Evolutionary conservation across 345 rosid genomes (phyloP).

Genomic region (Linum trigynum): DNA sequence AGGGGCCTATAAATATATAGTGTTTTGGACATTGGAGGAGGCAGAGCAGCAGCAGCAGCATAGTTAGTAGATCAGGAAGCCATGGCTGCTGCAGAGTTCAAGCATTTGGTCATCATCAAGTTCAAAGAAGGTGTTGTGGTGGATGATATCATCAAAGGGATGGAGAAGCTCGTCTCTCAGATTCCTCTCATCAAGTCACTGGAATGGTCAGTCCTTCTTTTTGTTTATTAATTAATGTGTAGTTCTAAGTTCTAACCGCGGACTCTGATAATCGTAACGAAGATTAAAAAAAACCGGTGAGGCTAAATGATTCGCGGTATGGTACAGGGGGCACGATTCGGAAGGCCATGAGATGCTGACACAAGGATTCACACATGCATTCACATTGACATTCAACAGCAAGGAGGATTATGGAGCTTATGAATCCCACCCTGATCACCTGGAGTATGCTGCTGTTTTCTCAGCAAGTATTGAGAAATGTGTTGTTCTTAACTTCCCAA

Average conservation of each 20-base stretch:
- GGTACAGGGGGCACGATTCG: constrained; percentile 65
- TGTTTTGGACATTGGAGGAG: not conserved
- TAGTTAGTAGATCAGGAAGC: not conserved
- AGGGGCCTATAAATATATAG: no score
- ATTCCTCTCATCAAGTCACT: constrained; percentile 74
- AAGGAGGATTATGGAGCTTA: constrained; percentile 68
- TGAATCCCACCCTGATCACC: constrained; percentile 58
- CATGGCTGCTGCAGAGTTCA: constrained; percentile 45
- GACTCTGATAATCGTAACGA: no score
- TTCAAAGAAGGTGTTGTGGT: constrained; percentile 58
- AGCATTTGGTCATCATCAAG: constrained; percentile 81
- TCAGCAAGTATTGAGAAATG: constrained; percentile 68
- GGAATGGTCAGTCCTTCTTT: constrained; percentile 44
- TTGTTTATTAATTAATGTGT: no score
- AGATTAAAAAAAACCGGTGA: no score
- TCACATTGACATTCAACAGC: constrained; percentile 65
- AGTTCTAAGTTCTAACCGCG: no score
- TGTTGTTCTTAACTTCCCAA: constrained; percentile 65
- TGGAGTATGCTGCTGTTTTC: constrained; percentile 69
- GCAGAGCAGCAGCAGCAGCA: not conserved
- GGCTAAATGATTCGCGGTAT: no score
- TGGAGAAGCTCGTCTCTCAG: constrained; percentile 68
- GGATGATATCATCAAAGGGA: constrained; percentile 69
- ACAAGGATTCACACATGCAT: constrained; percentile 82
- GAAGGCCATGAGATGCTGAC: constrained; percentile 84